Evolutionary conservation across 257 asterid genomes (phyloP), one percentile per base, ranked within the genome.

Genomic region (Solanum sitiens): DNA sequence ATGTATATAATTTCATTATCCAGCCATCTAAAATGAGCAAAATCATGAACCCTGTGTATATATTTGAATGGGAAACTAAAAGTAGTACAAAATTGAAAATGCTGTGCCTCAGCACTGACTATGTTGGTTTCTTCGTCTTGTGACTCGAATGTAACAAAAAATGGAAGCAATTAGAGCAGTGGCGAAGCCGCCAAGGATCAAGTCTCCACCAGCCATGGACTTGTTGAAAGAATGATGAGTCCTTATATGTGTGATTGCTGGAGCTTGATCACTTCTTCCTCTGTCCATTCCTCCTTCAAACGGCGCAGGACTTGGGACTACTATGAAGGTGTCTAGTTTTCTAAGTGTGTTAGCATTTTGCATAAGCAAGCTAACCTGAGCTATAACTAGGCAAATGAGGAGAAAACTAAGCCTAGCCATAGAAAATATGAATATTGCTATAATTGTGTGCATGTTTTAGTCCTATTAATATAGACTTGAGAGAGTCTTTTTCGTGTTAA

Each of bases 141-240:
- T 92, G 63, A 91, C 65, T 37, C 90, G 87, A 50, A 91, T 88
- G 86, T 92, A 92, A 88, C 91, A 89, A 50, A 87, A 67, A 40
- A 92, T 87, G 79, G 93, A 87, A 30, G 87, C 90, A 30, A 87
- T 45, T 13, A 89, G 56, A 82, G 90, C 89, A 59, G 74, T 47
- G 3, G 92, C 93, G 23, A 91, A 91, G 65, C 93, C 92, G 59
- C 91, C 91, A 21, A 92, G 90, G 47, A 91, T 91, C 42, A 90
- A 85, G 83, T 91, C 92, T 84, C 93, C 92, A 74, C 91, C 91
- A 16, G 89, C 90, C 56, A 83, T 63, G 20, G 90, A 90, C 83
- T 80, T 88, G 84, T 86, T 74, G 65, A 20, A 70, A 21, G 88
- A 87, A 25, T 88, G 89, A 72, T 87, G 92, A 80, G 75, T 86